Evolutionary conservation across 2,329 filamentous ascomycete species (phyloP), one percentile per base, ranked within the genome.

Genomic region (Calonectria ilicicola): DNA sequence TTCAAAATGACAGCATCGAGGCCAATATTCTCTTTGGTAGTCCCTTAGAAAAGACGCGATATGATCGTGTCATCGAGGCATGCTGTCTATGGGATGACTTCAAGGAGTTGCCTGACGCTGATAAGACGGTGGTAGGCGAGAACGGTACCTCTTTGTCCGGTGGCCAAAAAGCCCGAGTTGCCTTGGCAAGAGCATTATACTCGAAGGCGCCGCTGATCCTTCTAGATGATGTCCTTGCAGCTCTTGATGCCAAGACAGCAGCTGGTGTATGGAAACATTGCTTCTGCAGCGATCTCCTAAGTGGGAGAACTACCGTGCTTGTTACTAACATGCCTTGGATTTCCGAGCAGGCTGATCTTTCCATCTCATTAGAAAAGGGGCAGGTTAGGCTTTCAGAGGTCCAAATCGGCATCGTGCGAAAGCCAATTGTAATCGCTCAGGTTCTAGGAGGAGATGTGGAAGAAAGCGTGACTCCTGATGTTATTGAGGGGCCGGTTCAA

Each of bases 201-300:
- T 91, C 89, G 1, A 87, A 87, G 67, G 86, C 90, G 0, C 84
- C 88, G 2, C 83, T 91, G 2, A 82, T 91, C 26, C 82, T 92
- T 0, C 85, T 92, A 1, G 90, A 92, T 73, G 90, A 92, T 70
- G 85, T 91, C 3, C 90, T 92, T 74, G 89, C 90, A 1, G 90
- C 90, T 0, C 83, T 92, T 0, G 90, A 92, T 75, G 86, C 90
- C 21, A 90, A 90, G 75, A 92, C 90, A 0, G 87, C 88, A 1
- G 87, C 88, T 19, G 83, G 85, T 3, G 84, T 92, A 2, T 91
- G 89, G 87, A 86, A 89, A 70, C 83, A 87, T 67, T 91, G 88
- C 75, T 91, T 92, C 77, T 91, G 89, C 71, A 84, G 86, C 58
- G 88, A 90, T 60, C 77, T 92, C 29, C 83, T 92, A 12, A 84